phyloP scores from a whole-genome alignment of 2,329 filamentous ascomycete species.

The Aspergillus viridinutans region DNA sequence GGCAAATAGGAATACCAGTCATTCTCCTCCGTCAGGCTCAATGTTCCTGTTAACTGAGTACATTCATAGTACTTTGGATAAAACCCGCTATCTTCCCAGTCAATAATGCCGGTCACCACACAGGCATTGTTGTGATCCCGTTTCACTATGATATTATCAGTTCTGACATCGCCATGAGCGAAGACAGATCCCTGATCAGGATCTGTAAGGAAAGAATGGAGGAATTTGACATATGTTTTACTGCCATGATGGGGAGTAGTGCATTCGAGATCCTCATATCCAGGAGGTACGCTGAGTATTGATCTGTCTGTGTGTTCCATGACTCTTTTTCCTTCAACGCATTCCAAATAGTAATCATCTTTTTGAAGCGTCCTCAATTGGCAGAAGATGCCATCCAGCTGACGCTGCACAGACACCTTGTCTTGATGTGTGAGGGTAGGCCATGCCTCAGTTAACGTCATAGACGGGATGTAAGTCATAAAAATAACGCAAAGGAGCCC shows the following conservation, averaged over 20 bases:
- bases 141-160: slow-evolving; percentile 25
- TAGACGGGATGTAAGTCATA: slow-evolving; percentile 24
- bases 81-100: slow-evolving; percentile 31
- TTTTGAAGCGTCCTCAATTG: slow-evolving; percentile 18
- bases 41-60: slow-evolving; percentile 14
- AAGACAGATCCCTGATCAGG: slow-evolving; percentile 19
- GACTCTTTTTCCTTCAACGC: slow-evolving; percentile 24
- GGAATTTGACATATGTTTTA: slow-evolving; percentile 17
- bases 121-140: slow-evolving; percentile 10
- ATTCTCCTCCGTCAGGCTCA: slow-evolving; percentile 19
- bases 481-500: slow-evolving; percentile 23
- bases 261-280: slow-evolving; percentile 16
- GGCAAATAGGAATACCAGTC: slow-evolving; percentile 29
- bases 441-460: slow-evolving; percentile 21
- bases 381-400: slow-evolving; percentile 13
- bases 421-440: slow-evolving; percentile 15
- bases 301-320: slow-evolving; percentile 19
- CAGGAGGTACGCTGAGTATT: slow-evolving; percentile 7
- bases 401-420: slow-evolving; percentile 17
- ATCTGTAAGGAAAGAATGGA: slow-evolving; percentile 18
- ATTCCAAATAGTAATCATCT: slow-evolving; percentile 8
- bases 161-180: slow-evolving; percentile 24
- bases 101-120: slow-evolving; percentile 24
- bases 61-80: slow-evolving; percentile 29
- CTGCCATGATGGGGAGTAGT: slow-evolving; percentile 18